phyloP scores from a whole-genome alignment of 108 stramenopile species.

The Mediolabrus comicus region DNA sequence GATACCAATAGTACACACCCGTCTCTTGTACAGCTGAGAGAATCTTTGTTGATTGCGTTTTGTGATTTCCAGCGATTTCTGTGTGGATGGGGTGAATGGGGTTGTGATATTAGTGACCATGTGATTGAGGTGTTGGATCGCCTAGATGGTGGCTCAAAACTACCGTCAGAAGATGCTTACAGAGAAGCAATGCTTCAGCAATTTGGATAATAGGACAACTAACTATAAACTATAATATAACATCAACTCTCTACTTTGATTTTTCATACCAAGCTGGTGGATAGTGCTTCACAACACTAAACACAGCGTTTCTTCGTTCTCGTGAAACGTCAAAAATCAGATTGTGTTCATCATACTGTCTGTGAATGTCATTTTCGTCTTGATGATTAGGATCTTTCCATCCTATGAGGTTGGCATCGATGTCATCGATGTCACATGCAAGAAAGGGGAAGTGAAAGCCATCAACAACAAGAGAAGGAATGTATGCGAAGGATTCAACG shows the following conservation, averaged over 20 bases:
- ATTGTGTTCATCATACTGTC: slow-evolving; percentile 61
- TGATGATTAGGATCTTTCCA: slow-evolving; percentile 54
- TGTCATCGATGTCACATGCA: slow-evolving; percentile 63
- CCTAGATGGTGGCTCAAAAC: slow-evolving; percentile 55
- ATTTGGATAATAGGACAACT: slow-evolving; percentile 46
- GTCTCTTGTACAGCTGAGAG: slow-evolving; percentile 40
- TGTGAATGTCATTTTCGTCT: slow-evolving; percentile 4
- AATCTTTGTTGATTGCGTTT: slow-evolving; percentile 58
- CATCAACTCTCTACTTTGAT: background rate
- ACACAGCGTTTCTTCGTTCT: slow-evolving; percentile 21
- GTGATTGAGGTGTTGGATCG: slow-evolving; percentile 41
- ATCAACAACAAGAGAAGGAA: slow-evolving; percentile 50
- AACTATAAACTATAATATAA: too few species aligned
- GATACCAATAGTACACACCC: slow-evolving; percentile 21
- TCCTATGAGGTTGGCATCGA: slow-evolving; percentile 63
- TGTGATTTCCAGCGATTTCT: slow-evolving; percentile 73
- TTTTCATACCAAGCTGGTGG: slow-evolving; percentile 25
- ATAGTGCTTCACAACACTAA: slow-evolving; percentile 59
- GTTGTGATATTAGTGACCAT: slow-evolving; percentile 41
- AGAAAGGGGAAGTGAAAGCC: slow-evolving; percentile 68
- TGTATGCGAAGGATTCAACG: slow-evolving; percentile 53
- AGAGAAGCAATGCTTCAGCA: slow-evolving; percentile 47
- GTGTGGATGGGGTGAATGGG: slow-evolving; percentile 77
- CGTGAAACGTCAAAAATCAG: slow-evolving; percentile 71
- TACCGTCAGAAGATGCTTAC: slow-evolving; percentile 63